These are phyloP conservation scores for Arthrobotrys sinensis DNA, from an alignment of 2,329 filamentous ascomycete genomes.

Conservation along the genomic window DNA sequence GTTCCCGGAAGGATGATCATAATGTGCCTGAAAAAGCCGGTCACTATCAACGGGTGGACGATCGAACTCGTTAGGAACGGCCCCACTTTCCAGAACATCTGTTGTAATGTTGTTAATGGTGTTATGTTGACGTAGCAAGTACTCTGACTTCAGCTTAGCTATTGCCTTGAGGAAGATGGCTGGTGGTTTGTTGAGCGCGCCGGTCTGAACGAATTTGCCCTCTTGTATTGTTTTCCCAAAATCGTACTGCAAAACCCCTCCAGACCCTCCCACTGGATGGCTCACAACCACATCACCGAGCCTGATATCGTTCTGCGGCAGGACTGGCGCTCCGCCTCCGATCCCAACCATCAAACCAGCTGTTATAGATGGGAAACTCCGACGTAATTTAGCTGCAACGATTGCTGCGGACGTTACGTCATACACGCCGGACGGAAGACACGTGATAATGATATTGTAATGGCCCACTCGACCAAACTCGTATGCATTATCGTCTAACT, in stretches of 20 bases:
- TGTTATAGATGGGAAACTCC: too few species aligned
- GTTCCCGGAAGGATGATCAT: constrained; percentile 9
- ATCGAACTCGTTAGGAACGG: neutral
- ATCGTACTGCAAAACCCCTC: constrained; percentile 3
- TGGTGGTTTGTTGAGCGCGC: constrained; percentile 17
- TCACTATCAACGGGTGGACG: constrained; percentile 7
- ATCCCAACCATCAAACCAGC: too few species aligned
- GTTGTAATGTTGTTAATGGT: neutral
- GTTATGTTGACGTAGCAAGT: neutral
- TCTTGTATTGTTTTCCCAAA: constrained; percentile 13
- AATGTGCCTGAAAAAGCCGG: constrained; percentile 7
- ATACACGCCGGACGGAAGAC: constrained; percentile 23
- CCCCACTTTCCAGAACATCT: neutral
- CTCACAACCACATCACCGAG: constrained; percentile 20
- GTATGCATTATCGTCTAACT: constrained; percentile 21
- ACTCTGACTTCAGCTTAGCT: constrained; percentile 10
- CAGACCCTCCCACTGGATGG: neutral
- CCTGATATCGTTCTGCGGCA: constrained; percentile 1
- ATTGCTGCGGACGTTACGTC: constrained; percentile 7
- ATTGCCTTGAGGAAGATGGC: neutral
- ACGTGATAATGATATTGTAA: constrained; percentile 34
- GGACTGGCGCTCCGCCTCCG: constrained; percentile 3
- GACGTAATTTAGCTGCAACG: too few species aligned
- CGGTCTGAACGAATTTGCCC: constrained; percentile 20
- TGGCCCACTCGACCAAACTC: constrained; percentile 14